Percentiles rank a stretch among this genome's conserved stretches.
phyloP scores from a whole-genome alignment of 2,329 filamentous ascomycete species.

The Mycosphaerelloides madeirae region DNA sequence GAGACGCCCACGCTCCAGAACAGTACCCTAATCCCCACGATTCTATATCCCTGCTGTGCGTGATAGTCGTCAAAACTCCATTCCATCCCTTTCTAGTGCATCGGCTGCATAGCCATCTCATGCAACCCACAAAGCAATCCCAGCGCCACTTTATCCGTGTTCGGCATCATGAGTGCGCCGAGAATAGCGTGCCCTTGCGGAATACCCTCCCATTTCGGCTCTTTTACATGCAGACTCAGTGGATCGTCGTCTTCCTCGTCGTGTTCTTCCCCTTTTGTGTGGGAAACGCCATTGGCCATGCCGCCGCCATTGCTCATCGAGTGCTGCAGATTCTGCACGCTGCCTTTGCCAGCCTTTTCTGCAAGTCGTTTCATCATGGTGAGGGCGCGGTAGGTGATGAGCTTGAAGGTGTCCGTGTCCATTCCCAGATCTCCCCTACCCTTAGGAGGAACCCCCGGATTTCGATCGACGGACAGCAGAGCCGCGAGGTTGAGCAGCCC shows the following conservation, averaged over 20 bases:
- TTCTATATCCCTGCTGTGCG: neutral
- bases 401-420: slow-evolving; percentile 30
- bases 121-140: slow-evolving; percentile 37
- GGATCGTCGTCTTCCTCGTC: slow-evolving; percentile 17
- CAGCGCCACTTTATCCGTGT: slow-evolving; percentile 41
- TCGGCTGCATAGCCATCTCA: slow-evolving; percentile 31
- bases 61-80: neutral
- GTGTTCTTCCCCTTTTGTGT: slow-evolving; percentile 22
- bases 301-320: slow-evolving; percentile 9
- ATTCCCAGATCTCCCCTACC: slow-evolving; percentile 21
- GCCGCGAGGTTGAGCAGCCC: slow-evolving; percentile 73
- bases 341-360: slow-evolving; percentile 37
- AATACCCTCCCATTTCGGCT: slow-evolving; percentile 40
- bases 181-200: slow-evolving; percentile 45
- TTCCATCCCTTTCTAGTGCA: neutral
- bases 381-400: slow-evolving; percentile 41
- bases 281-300: slow-evolving; percentile 11
- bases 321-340: slow-evolving; percentile 15
- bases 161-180: slow-evolving; percentile 42
- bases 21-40: too few species aligned
- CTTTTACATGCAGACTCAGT: neutral
- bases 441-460: slow-evolving; percentile 14
- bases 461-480: slow-evolving; percentile 60
- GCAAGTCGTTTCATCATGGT: slow-evolving; percentile 45
- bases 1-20: slow-evolving; percentile 1